phyloP scores from a whole-genome alignment of 257 asterid genomes.

The Avicennia marina region DNA sequence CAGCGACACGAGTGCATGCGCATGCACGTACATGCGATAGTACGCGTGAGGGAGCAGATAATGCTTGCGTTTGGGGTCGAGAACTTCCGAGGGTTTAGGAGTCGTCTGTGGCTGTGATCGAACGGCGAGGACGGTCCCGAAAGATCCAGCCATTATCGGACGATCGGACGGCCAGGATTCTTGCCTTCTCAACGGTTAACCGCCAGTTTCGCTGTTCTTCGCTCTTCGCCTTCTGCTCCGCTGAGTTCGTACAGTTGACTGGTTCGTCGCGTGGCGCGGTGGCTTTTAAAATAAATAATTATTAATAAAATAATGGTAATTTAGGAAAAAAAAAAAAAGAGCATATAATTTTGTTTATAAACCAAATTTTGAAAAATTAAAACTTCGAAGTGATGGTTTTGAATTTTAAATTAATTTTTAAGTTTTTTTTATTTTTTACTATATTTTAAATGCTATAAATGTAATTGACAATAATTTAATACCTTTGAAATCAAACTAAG shows the following conservation, averaged over 20 bases:
- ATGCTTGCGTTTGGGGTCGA: constrained; percentile 32
- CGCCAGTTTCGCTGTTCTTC: constrained; percentile 20
- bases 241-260: constrained; percentile 1
- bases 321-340: too few species aligned
- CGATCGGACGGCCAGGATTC: constrained; percentile 25
- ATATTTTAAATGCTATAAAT: too few species aligned
- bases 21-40: constrained; percentile 2
- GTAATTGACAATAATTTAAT: too few species aligned
- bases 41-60: background rate
- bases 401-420: too few species aligned
- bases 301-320: too few species aligned
- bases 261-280: background rate
- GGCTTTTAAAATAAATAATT: too few species aligned
- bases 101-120: constrained; percentile 30
- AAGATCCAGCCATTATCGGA: constrained; percentile 20
- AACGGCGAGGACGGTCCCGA: constrained; percentile 5
- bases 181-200: constrained; percentile 20
- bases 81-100: constrained; percentile 21
- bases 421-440: too few species aligned
- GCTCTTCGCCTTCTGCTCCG: background rate
- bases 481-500: too few species aligned
- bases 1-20: constrained; percentile 5
- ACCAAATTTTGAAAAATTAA: too few species aligned
- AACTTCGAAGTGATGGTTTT: too few species aligned
- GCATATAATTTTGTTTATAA: too few species aligned